A percentile compares a stretch with the other conserved stretches of the same genome.
Conservation (phyloP, 768 basidiomycete genomes). For the Zangia roseola region DNA sequence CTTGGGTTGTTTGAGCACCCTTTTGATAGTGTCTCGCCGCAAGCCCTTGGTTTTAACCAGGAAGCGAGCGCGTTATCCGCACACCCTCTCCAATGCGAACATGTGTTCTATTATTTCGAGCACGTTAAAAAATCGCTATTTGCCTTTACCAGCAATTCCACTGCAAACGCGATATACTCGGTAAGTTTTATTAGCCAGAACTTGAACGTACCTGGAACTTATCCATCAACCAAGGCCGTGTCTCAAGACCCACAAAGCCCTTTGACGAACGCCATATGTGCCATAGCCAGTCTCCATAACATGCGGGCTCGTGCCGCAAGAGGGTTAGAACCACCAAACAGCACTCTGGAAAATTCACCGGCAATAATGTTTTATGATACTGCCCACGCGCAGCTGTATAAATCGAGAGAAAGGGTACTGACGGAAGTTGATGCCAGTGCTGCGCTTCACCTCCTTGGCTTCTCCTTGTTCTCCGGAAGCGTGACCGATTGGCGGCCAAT, state of each 20-base stretch:
- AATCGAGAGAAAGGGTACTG: conserved; percentile 52
- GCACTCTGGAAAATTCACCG: conserved; percentile 54
- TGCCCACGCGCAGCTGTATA: conserved; percentile 62
- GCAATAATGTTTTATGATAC: conserved; percentile 67
- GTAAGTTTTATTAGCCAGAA: conserved; percentile 41
- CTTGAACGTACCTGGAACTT: conserved; percentile 11
- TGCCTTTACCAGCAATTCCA: conserved; percentile 58
- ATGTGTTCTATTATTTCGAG: conserved; percentile 74
- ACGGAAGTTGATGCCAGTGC: conserved; percentile 73
- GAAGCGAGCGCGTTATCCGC: conserved; percentile 28
- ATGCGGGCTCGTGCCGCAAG: conserved; percentile 59
- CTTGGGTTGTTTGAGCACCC: conserved; percentile 31
- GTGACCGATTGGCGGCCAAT: conserved; percentile 67
- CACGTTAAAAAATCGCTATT: conserved; percentile 67
- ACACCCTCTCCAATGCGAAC: conserved; percentile 51
- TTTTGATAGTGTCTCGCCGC: conserved; percentile 36
- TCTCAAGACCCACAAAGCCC: conserved; percentile 67
- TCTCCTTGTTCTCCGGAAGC: conserved; percentile 69
- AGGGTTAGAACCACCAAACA: conserved; percentile 55
- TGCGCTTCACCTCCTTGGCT: conserved; percentile 73
- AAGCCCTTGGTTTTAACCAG: conserved; percentile 27
- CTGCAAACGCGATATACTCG: conserved; percentile 63
- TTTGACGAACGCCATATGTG: conserved; percentile 70
- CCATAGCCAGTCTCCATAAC: conserved; percentile 71
- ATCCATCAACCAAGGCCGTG: conserved; percentile 39